These are phyloP conservation scores for Globisporangium spiculum DNA, from an alignment of 352 stramenopile species.

Conservation along the genomic window DNA sequence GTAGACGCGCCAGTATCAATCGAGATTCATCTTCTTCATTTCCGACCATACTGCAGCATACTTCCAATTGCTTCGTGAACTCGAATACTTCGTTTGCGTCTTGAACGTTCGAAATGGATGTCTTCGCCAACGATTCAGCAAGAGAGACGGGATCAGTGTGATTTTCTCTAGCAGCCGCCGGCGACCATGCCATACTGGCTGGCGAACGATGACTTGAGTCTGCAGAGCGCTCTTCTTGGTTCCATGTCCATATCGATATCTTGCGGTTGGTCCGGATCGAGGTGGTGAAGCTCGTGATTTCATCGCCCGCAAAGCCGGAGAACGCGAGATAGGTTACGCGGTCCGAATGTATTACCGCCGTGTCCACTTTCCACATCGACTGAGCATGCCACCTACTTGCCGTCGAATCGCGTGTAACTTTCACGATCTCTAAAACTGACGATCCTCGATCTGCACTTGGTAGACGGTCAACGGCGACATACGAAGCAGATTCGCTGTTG, in stretches of 20 bases:
- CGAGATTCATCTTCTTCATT: conserved; percentile 17
- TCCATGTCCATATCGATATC: conserved; percentile 13
- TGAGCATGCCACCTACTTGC: not conserved
- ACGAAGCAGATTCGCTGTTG: not conserved
- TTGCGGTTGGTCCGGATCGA: conserved; percentile 3
- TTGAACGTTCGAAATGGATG: conserved; percentile 10
- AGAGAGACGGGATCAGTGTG: conserved; percentile 4
- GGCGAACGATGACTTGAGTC: not conserved
- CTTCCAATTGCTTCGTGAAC: conserved; percentile 8
- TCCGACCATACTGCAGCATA: conserved; percentile 12
- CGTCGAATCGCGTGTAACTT: not conserved
- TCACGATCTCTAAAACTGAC: conserved; percentile 10
- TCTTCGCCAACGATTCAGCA: conserved; percentile 5
- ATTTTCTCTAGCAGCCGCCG: not conserved
- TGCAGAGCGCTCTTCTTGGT: not conserved
- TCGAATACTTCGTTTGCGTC: not conserved
- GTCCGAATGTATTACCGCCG: not conserved
- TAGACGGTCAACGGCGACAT: conserved; percentile 3
- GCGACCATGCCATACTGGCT: not conserved
- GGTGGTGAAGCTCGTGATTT: not conserved
- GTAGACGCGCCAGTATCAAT: conserved; percentile 10
- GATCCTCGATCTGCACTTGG: not conserved
- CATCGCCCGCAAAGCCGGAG: not conserved
- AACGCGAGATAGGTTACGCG: not conserved
- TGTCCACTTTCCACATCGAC: conserved; percentile 3